Percentiles rank a stretch among this genome's conserved stretches.
Evolutionary conservation across 2,329 filamentous ascomycete genomes (phyloP).

Genomic region (Ophidiomyces ophidiicola): DNA sequence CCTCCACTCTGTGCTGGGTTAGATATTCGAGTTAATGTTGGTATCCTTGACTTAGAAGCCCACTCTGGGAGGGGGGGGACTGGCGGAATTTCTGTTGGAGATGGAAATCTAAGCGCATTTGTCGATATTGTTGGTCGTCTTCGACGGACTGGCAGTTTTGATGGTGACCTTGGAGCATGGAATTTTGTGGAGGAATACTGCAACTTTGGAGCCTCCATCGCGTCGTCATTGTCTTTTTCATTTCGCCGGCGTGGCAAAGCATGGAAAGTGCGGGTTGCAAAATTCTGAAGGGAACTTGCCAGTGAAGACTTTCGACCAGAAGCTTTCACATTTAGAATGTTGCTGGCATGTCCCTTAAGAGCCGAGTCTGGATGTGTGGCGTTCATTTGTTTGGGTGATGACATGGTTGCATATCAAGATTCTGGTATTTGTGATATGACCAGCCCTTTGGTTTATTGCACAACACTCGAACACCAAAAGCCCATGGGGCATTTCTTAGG

Average conservation of each 20-base stretch:
- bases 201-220: neutral
- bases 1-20: neutral
- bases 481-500: neutral
- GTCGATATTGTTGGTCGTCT: constrained; percentile 3
- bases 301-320: constrained; percentile 15
- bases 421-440: no score
- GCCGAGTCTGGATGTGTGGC: neutral
- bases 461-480: no score
- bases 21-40: constrained; percentile 7
- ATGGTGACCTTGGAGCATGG: neutral
- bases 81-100: neutral
- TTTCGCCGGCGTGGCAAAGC: constrained; percentile 12
- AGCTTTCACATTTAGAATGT: constrained; percentile 12
- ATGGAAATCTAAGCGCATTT: neutral
- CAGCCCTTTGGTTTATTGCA: no score
- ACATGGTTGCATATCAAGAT: neutral
- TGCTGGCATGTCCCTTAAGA: neutral
- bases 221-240: neutral
- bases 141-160: constrained; percentile 7
- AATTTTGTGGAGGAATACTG: constrained; percentile 4
- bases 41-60: constrained; percentile 5
- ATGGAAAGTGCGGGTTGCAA: constrained; percentile 17
- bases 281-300: constrained; percentile 15
- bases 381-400: constrained; percentile 1
- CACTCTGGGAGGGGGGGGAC: neutral